Evolutionary conservation across 192 early-diverging fungal genomes (phyloP).

Genomic region (Entomortierella beljakovae): DNA sequence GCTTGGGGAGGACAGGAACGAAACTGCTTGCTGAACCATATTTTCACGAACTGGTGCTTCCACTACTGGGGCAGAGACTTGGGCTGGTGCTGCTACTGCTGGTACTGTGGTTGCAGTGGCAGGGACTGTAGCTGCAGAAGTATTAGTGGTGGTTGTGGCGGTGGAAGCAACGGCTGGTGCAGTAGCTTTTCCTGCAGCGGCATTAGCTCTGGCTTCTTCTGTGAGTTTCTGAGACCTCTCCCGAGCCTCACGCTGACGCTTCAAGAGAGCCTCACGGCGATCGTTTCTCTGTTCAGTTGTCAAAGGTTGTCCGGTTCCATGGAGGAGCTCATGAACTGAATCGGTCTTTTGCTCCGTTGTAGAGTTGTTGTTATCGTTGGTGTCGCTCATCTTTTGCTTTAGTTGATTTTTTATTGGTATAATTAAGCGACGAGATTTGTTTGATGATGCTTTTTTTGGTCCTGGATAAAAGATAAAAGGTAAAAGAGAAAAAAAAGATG

Average conservation of each 20-base stretch:
- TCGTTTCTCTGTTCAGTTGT: slow-evolving; percentile 49
- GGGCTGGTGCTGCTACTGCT: slow-evolving; percentile 1
- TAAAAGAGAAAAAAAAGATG: not conserved
- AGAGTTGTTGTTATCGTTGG: slow-evolving; percentile 9
- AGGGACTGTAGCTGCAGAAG: not conserved
- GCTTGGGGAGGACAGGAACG: slow-evolving; percentile 82
- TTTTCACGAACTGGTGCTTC: slow-evolving; percentile 63
- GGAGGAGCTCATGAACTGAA: slow-evolving; percentile 36
- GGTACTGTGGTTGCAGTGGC: not conserved
- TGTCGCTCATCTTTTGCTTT: slow-evolving; percentile 31
- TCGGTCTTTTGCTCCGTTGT: slow-evolving; percentile 5
- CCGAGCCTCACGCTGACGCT: slow-evolving; percentile 33
- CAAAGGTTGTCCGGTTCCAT: slow-evolving; percentile 29
- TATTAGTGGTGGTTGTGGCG: not conserved
- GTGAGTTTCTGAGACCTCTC: slow-evolving; percentile 48
- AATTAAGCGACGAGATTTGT: no score
- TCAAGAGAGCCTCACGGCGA: slow-evolving; percentile 39
- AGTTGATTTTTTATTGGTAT: no score
- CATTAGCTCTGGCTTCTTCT: slow-evolving; percentile 37
- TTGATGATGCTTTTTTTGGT: no score
- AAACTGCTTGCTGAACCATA: slow-evolving; percentile 68
- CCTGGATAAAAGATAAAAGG: not conserved
- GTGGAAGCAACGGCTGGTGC: not conserved
- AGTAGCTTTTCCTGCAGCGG: not conserved
- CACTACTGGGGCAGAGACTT: not conserved